These are phyloP conservation scores for Rasamsonia emersonii DNA, from an alignment of 2,329 filamentous ascomycete species.

Conservation along the genomic window DNA sequence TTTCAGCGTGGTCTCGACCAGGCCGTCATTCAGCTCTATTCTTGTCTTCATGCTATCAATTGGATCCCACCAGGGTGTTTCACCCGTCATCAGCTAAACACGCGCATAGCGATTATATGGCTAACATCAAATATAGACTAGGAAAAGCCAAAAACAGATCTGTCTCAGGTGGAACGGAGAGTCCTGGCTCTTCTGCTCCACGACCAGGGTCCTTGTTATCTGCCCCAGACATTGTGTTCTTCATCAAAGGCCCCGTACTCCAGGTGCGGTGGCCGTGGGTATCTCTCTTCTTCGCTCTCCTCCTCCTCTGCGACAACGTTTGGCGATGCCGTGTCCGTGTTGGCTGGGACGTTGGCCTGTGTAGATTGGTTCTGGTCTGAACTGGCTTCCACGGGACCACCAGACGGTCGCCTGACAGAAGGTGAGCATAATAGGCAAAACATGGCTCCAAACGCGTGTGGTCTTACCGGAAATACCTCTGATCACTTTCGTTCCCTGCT, in stretches of 20 bases:
- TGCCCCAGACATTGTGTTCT: conserved; percentile 19
- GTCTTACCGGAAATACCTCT: conserved; percentile 25
- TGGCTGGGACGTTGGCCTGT: conserved; percentile 3
- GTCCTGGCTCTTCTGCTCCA: too few relatives aligned
- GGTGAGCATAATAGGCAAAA: conserved; percentile 11
- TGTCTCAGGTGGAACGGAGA: too few relatives aligned
- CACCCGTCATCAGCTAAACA: too few relatives aligned
- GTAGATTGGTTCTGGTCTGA: conserved; percentile 8
- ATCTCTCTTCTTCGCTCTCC: conserved; percentile 12
- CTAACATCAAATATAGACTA: too few relatives aligned
- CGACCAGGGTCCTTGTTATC: conserved; percentile 6
- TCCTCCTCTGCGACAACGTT: conserved; percentile 13
- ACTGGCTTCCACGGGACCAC: conserved; percentile 21
- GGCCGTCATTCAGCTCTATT: too few relatives aligned
- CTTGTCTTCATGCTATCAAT: too few relatives aligned
- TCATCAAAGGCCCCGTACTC: conserved; percentile 26
- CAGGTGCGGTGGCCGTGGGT: conserved; percentile 13
- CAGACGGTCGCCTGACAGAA: conserved; percentile 21
- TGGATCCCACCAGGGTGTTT: too few relatives aligned
- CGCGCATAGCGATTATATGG: too few relatives aligned
- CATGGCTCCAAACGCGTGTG: conserved; percentile 2
- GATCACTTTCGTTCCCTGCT: conserved; percentile 46
- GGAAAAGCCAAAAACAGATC: too few relatives aligned
- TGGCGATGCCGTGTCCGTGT: conserved; percentile 4
- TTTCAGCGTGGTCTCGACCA: too few relatives aligned